Conservation (phyloP, 2,329 filamentous ascomycete genomes). For the Colletotrichum incanum region DNA sequence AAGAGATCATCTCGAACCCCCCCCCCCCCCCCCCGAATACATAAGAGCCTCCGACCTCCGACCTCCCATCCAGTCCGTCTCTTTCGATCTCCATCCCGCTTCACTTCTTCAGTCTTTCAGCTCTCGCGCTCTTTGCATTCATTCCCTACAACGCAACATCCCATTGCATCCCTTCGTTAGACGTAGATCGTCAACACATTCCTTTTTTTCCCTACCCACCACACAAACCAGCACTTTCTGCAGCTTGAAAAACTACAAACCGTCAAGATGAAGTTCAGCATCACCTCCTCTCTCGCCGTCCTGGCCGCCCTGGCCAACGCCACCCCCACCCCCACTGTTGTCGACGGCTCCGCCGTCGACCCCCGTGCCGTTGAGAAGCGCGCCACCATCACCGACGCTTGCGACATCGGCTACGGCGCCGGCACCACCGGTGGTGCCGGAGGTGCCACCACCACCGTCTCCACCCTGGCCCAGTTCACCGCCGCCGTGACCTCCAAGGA, state of each 20-base stretch:
- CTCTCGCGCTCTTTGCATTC: conserved; percentile 34
- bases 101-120: conserved; percentile 40
- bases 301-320: conserved; percentile 51
- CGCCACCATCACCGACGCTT: conserved; percentile 55
- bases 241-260: neutral
- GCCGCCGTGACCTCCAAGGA: conserved; percentile 62
- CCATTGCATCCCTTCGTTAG: conserved; percentile 38
- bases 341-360: conserved; percentile 47
- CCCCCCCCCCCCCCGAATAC: conserved; percentile 17
- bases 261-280: conserved; percentile 52
- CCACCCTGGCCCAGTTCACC: conserved; percentile 63
- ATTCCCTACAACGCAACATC: conserved; percentile 29
- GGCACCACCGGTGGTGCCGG: conserved; percentile 68
- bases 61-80: neutral
- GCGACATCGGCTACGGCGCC: conserved; percentile 54
- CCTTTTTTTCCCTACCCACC: conserved; percentile 9
- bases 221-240: conserved; percentile 16
- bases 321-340: conserved; percentile 50
- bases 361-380: conserved; percentile 49
- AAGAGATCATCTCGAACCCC: conserved; percentile 23
- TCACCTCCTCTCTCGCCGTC: conserved; percentile 49
- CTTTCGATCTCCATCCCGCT: conserved; percentile 34
- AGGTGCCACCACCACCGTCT: conserved; percentile 67
- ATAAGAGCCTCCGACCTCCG: conserved; percentile 23
- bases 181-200: conserved; percentile 43